Base-by-base conservation (phyloP, 2,329 filamentous ascomycete species). In the Phialophora tarda region DNA sequence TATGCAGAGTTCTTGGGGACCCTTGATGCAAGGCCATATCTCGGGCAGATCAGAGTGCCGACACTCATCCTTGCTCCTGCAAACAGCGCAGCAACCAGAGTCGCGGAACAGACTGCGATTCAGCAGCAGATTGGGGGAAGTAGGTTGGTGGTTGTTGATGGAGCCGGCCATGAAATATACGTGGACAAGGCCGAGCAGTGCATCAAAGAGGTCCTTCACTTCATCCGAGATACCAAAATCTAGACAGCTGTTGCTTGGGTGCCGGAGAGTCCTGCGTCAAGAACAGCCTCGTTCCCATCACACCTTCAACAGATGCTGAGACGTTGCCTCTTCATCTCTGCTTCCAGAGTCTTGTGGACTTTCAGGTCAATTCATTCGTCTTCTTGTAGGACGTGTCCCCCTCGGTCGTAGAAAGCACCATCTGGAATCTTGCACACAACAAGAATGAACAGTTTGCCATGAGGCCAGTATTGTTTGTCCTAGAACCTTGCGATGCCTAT, bases 121-220 rank as follows among this genome's bases (percentile, higher is more conserved):
- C 62, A 64, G 41, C 50, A 58, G 32, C 55, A 56, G 41, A 59
- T 54, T 12, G 23, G 28, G 17, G 34, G 54, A 30, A 54, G 57
- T 21, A 24, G 38, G 21, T 30, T 62, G 12, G 57, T 58, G 3
- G 53, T 64, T 4, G 24, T 67, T 28, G 57, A 62, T 24, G 65
- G 62, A 10, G 32, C 51, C 4, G 65, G 65, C 6, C 65, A 67
- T 54, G 65, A 67, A 38, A 67, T 67, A 21, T 67, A 67, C 30
- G 57, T 58, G 8, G 65, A 67, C 23, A 58, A 30, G 23, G 55
- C 65, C 12, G 57, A 61, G 23, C 10, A 64, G 21, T 64, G 65
- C 51, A 47, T 60, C 24, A 10, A 32, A 10, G 44, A 60, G 30
- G 2, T 60, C 12, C 58, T 60, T 10, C 41, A 7, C n/a, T 60